phyloP scores from a whole-genome alignment of 371 early-diverging fungal genomes.

The Mortierella sp. region DNA sequence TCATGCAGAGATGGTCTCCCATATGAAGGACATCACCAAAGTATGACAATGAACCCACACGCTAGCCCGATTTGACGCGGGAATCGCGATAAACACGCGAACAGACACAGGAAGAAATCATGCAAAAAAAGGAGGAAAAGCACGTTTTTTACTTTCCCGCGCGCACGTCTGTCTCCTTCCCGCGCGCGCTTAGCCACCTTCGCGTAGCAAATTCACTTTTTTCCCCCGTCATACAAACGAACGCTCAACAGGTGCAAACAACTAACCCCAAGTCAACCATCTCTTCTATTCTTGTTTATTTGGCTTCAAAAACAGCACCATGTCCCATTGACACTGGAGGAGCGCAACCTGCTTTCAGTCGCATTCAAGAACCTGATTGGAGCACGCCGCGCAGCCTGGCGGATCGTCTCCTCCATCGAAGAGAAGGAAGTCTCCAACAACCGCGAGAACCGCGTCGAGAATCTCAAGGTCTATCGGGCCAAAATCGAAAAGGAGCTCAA shows the following conservation, averaged over 20 bases:
- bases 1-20: constrained; percentile 82
- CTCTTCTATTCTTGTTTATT: constrained; percentile 8
- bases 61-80: neutral
- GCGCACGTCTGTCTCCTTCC: neutral
- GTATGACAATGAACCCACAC: neutral
- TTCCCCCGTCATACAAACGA: neutral
- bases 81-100: neutral
- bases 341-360: constrained; percentile 95
- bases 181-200: neutral
- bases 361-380: constrained; percentile 99
- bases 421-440: constrained; percentile 90
- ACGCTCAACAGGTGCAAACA: too few species aligned
- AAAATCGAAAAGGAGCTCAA: constrained; percentile 86
- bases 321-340: constrained; percentile 87
- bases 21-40: constrained; percentile 77
- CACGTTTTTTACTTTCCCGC: neutral
- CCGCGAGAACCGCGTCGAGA: constrained; percentile 73
- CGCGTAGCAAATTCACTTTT: neutral
- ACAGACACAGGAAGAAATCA: too few species aligned
- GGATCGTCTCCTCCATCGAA: constrained; percentile 95
- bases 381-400: constrained; percentile 96
- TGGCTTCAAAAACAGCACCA: constrained; percentile 58
- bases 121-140: neutral
- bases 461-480: constrained; percentile 80
- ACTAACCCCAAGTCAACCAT: neutral